Evolutionary conservation across 2,329 filamentous ascomycete genomes (phyloP).

Genomic region (Endocalyx cinctus): DNA sequence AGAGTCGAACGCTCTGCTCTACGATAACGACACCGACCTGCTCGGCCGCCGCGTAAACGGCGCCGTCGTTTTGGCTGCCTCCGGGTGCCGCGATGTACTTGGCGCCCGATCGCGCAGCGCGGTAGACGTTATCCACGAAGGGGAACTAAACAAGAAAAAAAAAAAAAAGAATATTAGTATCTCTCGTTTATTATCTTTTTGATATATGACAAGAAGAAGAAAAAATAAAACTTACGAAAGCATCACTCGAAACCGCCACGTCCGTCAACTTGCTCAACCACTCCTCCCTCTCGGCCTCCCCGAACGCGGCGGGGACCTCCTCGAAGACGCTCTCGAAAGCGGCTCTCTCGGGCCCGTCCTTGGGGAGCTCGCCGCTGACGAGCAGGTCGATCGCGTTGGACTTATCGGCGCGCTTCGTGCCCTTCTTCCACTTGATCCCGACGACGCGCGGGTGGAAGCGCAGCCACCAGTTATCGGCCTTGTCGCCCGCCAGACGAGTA

Average conservation of each 20-base stretch:
- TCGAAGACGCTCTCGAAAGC: constrained; percentile 89
- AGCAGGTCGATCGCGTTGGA: constrained; percentile 96
- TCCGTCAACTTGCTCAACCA: constrained; percentile 80
- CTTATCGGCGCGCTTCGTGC: constrained; percentile 94
- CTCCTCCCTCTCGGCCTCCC: constrained; percentile 73
- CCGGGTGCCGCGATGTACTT: constrained; percentile 95
- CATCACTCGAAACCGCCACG: constrained; percentile 88
- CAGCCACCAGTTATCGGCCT: constrained; percentile 99
- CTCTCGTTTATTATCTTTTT: constrained; percentile 4
- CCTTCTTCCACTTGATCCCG: constrained; percentile 92
- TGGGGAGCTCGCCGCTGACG: constrained; percentile 84
- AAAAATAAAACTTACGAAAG: constrained; percentile 67
- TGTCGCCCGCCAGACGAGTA: constrained; percentile 93
- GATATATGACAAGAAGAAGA: neutral
- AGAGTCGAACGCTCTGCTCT: constrained; percentile 88
- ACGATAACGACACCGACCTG: constrained; percentile 91
- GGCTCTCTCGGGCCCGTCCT: constrained; percentile 75
- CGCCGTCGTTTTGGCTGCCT: constrained; percentile 80
- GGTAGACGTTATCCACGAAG: constrained; percentile 97
- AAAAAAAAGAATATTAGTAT: neutral
- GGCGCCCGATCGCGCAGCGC: constrained; percentile 78
- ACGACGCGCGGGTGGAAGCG: constrained; percentile 91
- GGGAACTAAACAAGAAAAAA: constrained; percentile 64
- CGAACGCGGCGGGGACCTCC: constrained; percentile 78
- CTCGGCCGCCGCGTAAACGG: constrained; percentile 84